Evolutionary conservation across 768 basidiomycete genomes (phyloP).

Genomic region (Phaeotremella skinneri): DNA sequence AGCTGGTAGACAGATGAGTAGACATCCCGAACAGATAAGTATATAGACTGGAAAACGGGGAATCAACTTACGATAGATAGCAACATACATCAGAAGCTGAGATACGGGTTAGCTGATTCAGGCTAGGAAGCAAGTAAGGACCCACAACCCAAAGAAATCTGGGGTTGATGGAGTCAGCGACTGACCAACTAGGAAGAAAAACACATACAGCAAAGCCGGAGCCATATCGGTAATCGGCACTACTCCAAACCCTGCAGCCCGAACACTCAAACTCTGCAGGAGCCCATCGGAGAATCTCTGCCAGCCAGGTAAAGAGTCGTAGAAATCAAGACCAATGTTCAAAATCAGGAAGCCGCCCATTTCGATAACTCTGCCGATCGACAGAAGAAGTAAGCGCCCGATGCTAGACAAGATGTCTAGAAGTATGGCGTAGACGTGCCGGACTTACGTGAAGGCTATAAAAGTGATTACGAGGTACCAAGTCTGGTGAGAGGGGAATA

Average conservation of each 20-base stretch:
- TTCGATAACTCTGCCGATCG: neutral
- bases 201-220: slow-evolving; percentile 38
- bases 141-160: slow-evolving; percentile 9
- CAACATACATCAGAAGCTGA: slow-evolving; percentile 46
- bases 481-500: slow-evolving; percentile 48
- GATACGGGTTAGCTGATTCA: slow-evolving; percentile 12
- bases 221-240: slow-evolving; percentile 33
- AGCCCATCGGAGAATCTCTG: slow-evolving; percentile 39
- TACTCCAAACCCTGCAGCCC: slow-evolving; percentile 43
- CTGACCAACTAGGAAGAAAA: neutral
- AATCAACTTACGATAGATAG: slow-evolving; percentile 31
- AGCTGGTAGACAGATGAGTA: neutral
- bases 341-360: slow-evolving; percentile 35
- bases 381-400: neutral
- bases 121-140: neutral
- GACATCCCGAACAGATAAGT: neutral
- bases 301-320: slow-evolving; percentile 21
- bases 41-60: neutral
- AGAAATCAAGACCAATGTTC: slow-evolving; percentile 37
- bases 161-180: neutral
- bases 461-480: slow-evolving; percentile 43
- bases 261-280: slow-evolving; percentile 40
- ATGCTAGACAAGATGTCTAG: neutral
- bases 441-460: slow-evolving; percentile 37
- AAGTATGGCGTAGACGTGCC: neutral